phyloP scores from a whole-genome alignment of 805 yeast species.

The Priceomyces haplophilus region DNA sequence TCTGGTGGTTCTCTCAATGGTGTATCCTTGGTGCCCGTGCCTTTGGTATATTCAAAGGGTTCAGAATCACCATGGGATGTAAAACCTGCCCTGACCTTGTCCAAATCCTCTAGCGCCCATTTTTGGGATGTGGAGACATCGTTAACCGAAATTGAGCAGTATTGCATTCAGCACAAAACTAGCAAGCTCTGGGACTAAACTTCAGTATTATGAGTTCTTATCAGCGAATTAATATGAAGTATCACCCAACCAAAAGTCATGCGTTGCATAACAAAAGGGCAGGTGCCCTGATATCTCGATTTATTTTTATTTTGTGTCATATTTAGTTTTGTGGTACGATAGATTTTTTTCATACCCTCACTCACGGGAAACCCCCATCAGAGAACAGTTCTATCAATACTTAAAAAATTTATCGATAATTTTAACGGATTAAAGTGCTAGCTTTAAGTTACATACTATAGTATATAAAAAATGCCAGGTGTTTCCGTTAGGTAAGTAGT shows the following conservation, averaged over 20 bases:
- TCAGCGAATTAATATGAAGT: neutral
- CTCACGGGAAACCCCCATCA: neutral
- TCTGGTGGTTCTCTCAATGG: neutral
- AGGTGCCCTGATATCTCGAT: neutral
- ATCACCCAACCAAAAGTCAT: neutral
- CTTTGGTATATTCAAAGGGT: neutral
- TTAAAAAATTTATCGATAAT: slow-evolving; percentile 1
- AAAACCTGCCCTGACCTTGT: neutral
- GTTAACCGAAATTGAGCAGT: slow-evolving; percentile 28
- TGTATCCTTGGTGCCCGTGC: neutral
- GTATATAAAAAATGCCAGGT: slow-evolving; percentile 80
- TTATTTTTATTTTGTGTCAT: slow-evolving; percentile 2
- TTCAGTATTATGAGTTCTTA: neutral
- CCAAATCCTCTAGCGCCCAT: slow-evolving; percentile 1
- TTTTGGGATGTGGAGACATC: slow-evolving; percentile 30
- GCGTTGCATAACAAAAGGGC: neutral
- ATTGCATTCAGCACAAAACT: slow-evolving; percentile 16
- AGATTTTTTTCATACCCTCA: slow-evolving; percentile 4
- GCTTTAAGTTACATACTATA: slow-evolving; percentile 7
- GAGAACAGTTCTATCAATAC: neutral
- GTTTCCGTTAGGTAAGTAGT: slow-evolving; percentile 91
- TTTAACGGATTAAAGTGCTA: neutral
- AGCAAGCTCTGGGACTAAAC: slow-evolving; percentile 19
- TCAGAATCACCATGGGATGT: neutral
- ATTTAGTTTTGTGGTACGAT: neutral